These are phyloP conservation scores for Rhizopogon vinicolor DNA, from an alignment of 768 basidiomycete genomes.

Conservation along the genomic window DNA sequence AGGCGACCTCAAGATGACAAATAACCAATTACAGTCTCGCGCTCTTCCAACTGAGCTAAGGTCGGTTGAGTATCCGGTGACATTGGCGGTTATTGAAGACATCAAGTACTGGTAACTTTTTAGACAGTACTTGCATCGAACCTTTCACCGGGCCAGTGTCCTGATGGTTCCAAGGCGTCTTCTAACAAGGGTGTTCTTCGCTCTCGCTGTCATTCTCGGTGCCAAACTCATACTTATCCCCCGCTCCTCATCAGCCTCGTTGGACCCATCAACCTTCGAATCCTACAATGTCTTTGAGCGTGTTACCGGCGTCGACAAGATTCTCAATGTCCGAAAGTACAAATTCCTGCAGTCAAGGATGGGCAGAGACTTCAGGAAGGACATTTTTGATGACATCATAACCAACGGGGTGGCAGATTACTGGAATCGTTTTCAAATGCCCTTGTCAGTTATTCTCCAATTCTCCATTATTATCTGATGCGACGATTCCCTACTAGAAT, in stretches of 20 bases:
- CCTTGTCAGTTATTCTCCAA: constrained; percentile 59
- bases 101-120: no score
- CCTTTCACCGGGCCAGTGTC: background rate
- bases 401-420: constrained; percentile 78
- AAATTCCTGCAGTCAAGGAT: constrained; percentile 84
- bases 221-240: constrained; percentile 13
- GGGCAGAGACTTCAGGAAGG: constrained; percentile 80
- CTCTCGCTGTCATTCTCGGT: constrained; percentile 16
- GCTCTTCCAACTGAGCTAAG: constrained; percentile 53
- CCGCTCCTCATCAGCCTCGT: constrained; percentile 10
- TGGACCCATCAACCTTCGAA: constrained; percentile 32
- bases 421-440: constrained; percentile 90
- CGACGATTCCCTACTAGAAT: constrained; percentile 45
- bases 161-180: constrained; percentile 26
- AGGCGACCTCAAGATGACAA: constrained; percentile 50
- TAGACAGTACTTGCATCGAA: background rate
- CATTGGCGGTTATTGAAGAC: no score
- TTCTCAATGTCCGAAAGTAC: constrained; percentile 84
- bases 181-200: constrained; percentile 15
- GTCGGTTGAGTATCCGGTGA: constrained; percentile 17
- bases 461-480: background rate
- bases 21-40: constrained; percentile 40
- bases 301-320: constrained; percentile 63
- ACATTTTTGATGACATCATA: constrained; percentile 74
- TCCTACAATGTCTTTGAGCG: constrained; percentile 63